phyloP scores from a whole-genome alignment of 78 protist genomes.

The Dictyostelium intermedium region DNA sequence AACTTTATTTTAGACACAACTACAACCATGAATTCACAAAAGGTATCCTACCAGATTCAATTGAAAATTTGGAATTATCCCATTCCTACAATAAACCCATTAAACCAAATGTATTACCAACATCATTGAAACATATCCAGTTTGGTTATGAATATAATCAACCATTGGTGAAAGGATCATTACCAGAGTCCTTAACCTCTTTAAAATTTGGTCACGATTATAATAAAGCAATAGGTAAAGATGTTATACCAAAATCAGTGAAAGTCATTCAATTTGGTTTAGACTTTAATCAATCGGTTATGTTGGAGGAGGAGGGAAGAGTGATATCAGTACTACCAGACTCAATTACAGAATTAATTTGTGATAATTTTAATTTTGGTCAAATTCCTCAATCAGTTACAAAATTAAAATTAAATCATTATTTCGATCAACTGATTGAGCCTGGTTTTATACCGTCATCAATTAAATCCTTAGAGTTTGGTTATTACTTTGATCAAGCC shows the following conservation, averaged over 20 bases:
- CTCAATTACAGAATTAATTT: not conserved
- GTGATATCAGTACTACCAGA: not conserved
- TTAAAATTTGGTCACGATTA: not conserved
- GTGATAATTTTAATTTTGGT: not conserved
- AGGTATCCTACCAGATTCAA: not conserved
- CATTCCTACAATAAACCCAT: not conserved
- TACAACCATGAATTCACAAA: constrained; percentile 10
- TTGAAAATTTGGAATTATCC: not conserved
- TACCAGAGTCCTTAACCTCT: not conserved
- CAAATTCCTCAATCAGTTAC: not conserved
- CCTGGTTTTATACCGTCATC: not conserved
- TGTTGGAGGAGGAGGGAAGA: not conserved
- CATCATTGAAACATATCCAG: not conserved
- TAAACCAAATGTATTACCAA: constrained; percentile 4
- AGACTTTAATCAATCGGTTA: not conserved
- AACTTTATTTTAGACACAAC: not conserved
- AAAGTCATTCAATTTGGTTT: not conserved
- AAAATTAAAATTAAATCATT: not conserved
- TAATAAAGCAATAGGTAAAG: not conserved
- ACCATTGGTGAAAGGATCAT: not conserved
- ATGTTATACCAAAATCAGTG: not conserved
- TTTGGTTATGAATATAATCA: constrained; percentile 26
- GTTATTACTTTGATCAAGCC: constrained; percentile 1
- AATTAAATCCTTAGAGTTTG: constrained; percentile 3
- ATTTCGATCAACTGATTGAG: not conserved